Conservation (phyloP, 345 rosid species). For the Limnanthes douglasii region DNA sequence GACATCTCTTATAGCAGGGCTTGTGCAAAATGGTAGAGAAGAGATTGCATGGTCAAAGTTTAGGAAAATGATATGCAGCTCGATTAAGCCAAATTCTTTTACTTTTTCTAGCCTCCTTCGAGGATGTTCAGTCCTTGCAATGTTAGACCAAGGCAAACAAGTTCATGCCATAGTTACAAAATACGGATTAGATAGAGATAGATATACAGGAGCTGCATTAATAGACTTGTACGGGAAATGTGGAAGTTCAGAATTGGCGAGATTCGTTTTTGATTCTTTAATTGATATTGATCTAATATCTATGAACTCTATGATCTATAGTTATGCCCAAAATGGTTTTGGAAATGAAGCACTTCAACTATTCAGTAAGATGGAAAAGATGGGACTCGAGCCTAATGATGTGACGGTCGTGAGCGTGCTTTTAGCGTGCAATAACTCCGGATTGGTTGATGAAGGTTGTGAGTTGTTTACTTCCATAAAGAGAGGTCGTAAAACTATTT, state of each 20-base stretch:
- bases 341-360: conserved; percentile 35
- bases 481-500: conserved; percentile 8
- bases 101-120: conserved; percentile 42
- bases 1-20: conserved; percentile 44
- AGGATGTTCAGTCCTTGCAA: conserved; percentile 57
- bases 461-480: conserved; percentile 26
- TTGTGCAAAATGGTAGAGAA: conserved; percentile 44
- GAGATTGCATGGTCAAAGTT: conserved; percentile 21
- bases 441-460: conserved; percentile 46
- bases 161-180: conserved; percentile 31
- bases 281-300: conserved; percentile 39
- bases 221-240: conserved; percentile 66
- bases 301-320: conserved; percentile 49
- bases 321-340: conserved; percentile 39
- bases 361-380: conserved; percentile 23
- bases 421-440: conserved; percentile 55
- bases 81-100: conserved; percentile 33
- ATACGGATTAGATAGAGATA: conserved; percentile 30
- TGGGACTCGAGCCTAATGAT: conserved; percentile 28
- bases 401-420: conserved; percentile 41
- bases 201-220: conserved; percentile 42
- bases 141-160: conserved; percentile 38
- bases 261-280: conserved; percentile 37
- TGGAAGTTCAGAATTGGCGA: conserved; percentile 36
- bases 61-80: conserved; percentile 18